Conservation (phyloP, 2,329 filamentous ascomycete species). For the Exophiala mesophila region DNA sequence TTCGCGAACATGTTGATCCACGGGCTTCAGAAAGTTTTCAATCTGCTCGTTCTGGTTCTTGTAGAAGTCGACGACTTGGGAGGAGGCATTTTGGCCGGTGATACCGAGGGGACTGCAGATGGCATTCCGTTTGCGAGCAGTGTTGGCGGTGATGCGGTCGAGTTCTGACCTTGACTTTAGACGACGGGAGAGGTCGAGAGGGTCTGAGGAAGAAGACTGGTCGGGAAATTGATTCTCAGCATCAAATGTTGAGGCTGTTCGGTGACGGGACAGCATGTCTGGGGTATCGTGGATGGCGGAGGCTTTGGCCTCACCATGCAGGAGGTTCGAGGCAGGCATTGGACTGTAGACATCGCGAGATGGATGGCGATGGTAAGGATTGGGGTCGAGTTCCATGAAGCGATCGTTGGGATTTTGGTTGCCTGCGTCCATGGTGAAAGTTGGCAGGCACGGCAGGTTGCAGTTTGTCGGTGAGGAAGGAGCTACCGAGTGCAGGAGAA, state of each 20-base stretch:
- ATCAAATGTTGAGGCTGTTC: constrained; percentile 32
- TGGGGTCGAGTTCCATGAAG: constrained; percentile 21
- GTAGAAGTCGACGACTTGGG: constrained; percentile 75
- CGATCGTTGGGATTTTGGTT: constrained; percentile 1
- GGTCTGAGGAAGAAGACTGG: constrained; percentile 65
- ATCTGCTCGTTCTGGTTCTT: constrained; percentile 89
- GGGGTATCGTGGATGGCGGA: constrained; percentile 20
- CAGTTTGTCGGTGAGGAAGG: background rate
- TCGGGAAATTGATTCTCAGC: constrained; percentile 50
- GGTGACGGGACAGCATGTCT: constrained; percentile 19
- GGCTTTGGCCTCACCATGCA: constrained; percentile 23
- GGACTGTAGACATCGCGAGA: constrained; percentile 6
- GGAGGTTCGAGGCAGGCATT: constrained; percentile 16
- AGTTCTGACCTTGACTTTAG: constrained; percentile 77
- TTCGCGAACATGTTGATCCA: constrained; percentile 81
- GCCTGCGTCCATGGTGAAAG: constrained; percentile 1
- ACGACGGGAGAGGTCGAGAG: constrained; percentile 69
- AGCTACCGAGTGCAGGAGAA: background rate
- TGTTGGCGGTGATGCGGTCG: constrained; percentile 72
- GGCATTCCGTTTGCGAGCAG: constrained; percentile 66
- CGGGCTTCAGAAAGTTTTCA: constrained; percentile 81
- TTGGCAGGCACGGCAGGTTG: background rate
- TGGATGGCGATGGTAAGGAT: constrained; percentile 14
- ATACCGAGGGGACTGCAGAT: constrained; percentile 37
- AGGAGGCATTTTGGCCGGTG: constrained; percentile 34